A percentile compares a stretch with the other conserved stretches of the same genome.
phyloP scores from a whole-genome alignment of 495 filamentous ascomycete genomes.

The Lasiosphaeria hispida region DNA sequence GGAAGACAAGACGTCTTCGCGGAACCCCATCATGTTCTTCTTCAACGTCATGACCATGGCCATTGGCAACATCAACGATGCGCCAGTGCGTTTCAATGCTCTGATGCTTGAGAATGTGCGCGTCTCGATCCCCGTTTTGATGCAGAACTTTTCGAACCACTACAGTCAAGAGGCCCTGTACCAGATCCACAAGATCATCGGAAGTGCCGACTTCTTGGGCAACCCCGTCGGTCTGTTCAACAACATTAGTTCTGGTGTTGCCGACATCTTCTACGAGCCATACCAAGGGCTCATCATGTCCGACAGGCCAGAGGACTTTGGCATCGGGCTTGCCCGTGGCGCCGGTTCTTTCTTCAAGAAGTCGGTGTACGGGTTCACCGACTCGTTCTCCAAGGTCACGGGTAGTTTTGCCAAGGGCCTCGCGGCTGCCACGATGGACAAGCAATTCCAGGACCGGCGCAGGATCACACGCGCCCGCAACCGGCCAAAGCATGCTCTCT shows the following conservation, averaged over 20 bases:
- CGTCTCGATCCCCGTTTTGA: conserved; percentile 78
- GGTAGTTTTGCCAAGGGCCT: conserved; percentile 95
- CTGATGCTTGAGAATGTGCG: conserved; percentile 94
- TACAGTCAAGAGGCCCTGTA: conserved; percentile 95
- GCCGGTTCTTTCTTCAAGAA: conserved; percentile 98
- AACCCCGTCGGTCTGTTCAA: conserved; percentile 98
- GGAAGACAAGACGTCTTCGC: conserved; percentile 85
- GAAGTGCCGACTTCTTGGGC: conserved; percentile 96
- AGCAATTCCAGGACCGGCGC: conserved; percentile 95
- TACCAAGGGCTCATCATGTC: conserved; percentile 98
- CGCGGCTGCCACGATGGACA: conserved; percentile 91
- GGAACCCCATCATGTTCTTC: conserved; percentile 95
- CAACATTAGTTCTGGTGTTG: conserved; percentile 93
- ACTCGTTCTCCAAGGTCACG: conserved; percentile 94
- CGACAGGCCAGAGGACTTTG: conserved; percentile 89
- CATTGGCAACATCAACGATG: conserved; percentile 97
- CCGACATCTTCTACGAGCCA: conserved; percentile 97
- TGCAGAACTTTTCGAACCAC: conserved; percentile 82
- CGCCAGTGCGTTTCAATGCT: conserved; percentile 86
- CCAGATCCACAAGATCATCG: conserved; percentile 93
- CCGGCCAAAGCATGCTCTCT: conserved; percentile 92
- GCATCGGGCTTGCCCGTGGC: conserved; percentile 91
- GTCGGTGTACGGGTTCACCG: conserved; percentile 92
- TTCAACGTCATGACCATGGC: conserved; percentile 99
- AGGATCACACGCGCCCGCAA: conserved; percentile 92